A percentile compares a stretch with the other conserved stretches of the same genome.
Conservation (phyloP, 441 rosid species). For the Iberis amara region DNA sequence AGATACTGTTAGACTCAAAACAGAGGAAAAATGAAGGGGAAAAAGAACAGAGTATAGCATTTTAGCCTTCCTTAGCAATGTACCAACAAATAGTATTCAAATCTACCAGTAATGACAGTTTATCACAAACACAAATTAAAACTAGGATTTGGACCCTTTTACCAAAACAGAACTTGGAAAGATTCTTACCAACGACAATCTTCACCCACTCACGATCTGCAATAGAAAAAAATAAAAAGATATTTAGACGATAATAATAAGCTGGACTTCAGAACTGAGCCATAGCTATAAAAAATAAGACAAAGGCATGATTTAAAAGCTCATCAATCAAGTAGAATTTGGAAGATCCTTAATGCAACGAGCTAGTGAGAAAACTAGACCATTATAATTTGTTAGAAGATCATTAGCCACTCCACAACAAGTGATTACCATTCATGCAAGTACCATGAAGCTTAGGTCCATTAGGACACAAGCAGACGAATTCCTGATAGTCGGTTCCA, state of each 20-base stretch:
- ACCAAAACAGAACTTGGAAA: background rate
- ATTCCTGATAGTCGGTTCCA: constrained; percentile 34
- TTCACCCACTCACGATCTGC: background rate
- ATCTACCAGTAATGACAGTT: no score
- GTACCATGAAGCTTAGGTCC: constrained; percentile 30
- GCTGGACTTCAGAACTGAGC: background rate
- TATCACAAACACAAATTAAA: no score
- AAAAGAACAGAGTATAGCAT: constrained; percentile 3
- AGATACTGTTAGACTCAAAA: background rate
- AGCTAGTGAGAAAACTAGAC: background rate
- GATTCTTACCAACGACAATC: constrained; percentile 29
- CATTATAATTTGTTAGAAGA: no score
- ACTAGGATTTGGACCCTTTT: no score
- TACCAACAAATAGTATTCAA: no score
- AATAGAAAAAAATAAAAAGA: background rate
- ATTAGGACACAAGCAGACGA: constrained; percentile 46
- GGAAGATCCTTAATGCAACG: background rate
- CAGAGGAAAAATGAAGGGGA: background rate
- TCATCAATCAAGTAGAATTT: background rate
- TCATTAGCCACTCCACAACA: background rate
- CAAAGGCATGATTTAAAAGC: background rate
- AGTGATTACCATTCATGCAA: constrained; percentile 39
- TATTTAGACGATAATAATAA: constrained; percentile 6
- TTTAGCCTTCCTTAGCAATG: no score
- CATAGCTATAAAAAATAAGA: background rate